Evolutionary conservation across 2,329 filamentous ascomycete genomes (phyloP).

Genomic region (Mariannaea sp.): DNA sequence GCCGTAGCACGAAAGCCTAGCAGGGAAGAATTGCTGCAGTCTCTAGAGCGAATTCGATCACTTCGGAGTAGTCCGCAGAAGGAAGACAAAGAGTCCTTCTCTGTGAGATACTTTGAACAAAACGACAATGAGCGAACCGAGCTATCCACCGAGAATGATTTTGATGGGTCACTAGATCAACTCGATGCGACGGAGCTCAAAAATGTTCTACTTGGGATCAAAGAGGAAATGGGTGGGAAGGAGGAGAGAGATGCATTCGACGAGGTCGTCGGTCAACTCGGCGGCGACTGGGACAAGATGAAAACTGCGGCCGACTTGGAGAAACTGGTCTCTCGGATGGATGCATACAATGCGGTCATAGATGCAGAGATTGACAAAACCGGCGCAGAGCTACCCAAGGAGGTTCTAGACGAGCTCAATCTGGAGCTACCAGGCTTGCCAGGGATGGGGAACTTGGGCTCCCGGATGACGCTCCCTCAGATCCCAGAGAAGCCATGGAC

Average conservation of each 20-base stretch:
- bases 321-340: slow-evolving; percentile 41
- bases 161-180: slow-evolving; percentile 45
- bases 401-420: slow-evolving; percentile 42
- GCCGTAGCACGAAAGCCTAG: slow-evolving; percentile 33
- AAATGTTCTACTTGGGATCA: slow-evolving; percentile 45
- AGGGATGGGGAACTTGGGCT: slow-evolving; percentile 32
- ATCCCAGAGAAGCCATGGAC: slow-evolving; percentile 46
- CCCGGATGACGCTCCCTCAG: slow-evolving; percentile 39
- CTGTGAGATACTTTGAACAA: slow-evolving; percentile 56
- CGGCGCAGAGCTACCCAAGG: slow-evolving; percentile 40
- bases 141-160: slow-evolving; percentile 47
- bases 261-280: slow-evolving; percentile 43
- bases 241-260: slow-evolving; percentile 44
- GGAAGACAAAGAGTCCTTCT: slow-evolving; percentile 29
- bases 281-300: slow-evolving; percentile 39
- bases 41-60: slow-evolving; percentile 37
- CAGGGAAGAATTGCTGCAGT: slow-evolving; percentile 35
- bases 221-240: slow-evolving; percentile 43
- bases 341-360: slow-evolving; percentile 44
- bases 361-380: slow-evolving; percentile 43
- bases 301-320: slow-evolving; percentile 43
- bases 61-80: slow-evolving; percentile 29
- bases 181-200: slow-evolving; percentile 45
- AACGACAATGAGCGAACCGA: slow-evolving; percentile 44
- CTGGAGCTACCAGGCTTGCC: slow-evolving; percentile 37